Evolutionary conservation across 257 asterid genomes (phyloP).

Genomic region (Ajuga chamaepitys): DNA sequence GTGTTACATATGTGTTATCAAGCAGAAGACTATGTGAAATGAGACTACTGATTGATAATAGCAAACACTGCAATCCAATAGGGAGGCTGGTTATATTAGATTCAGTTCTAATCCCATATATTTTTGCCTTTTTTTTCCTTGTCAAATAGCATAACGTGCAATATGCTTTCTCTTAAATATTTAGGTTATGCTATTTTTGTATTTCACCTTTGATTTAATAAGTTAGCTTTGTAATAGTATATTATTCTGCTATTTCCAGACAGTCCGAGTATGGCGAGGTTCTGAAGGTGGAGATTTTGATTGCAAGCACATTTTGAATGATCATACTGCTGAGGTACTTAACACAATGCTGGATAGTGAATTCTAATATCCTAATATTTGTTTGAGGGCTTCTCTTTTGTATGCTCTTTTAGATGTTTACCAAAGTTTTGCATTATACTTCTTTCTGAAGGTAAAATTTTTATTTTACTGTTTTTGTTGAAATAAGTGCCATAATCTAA

Average conservation of each 20-base stretch:
- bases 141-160: background rate
- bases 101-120: background rate
- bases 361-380: background rate
- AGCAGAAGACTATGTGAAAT: background rate
- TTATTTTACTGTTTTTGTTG: background rate
- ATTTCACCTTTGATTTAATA: background rate
- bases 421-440: background rate
- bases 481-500: background rate
- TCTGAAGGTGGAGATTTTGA: conserved; percentile 67
- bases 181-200: background rate
- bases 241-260: conserved; percentile 42
- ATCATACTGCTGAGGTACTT: conserved; percentile 88
- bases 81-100: background rate
- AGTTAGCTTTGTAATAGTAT: conserved; percentile 1
- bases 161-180: background rate
- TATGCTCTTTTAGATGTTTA: background rate
- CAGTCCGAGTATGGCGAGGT: conserved; percentile 92
- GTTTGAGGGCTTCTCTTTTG: background rate
- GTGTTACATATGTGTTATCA: background rate
- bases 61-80: background rate
- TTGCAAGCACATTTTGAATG: conserved; percentile 70
- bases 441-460: background rate
- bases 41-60: background rate
- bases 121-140: background rate
- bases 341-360: background rate